A percentile compares a stretch with the other conserved stretches of the same genome.
phyloP scores from a whole-genome alignment of 179 eudicot genomes.

The Gypsophila paniculata region DNA sequence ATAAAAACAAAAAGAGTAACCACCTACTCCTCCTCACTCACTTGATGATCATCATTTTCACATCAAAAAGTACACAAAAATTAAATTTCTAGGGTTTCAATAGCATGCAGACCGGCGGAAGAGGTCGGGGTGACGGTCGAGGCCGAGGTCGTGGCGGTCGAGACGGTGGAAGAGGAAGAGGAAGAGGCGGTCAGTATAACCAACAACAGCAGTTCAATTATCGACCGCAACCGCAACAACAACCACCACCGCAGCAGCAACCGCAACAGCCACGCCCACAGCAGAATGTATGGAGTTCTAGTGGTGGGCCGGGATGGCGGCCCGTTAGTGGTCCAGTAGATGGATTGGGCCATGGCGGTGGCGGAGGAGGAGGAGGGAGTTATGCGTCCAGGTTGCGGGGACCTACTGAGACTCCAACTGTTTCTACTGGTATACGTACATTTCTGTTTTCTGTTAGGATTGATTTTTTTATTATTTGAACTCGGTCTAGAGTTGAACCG shows the following conservation, averaged over 20 bases:
- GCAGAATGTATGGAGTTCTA: conserved; percentile 2
- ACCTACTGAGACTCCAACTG: neutral
- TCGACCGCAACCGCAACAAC: neutral
- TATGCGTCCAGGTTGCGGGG: conserved; percentile 14
- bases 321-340: neutral
- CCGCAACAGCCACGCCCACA: no score
- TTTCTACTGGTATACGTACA: neutral
- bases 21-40: neutral
- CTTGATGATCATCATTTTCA: no score
- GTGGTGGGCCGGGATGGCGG: no score
- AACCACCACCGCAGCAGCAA: no score
- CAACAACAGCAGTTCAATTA: conserved; percentile 7
- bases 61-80: no score
- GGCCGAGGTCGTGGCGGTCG: neutral
- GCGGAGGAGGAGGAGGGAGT: neutral
- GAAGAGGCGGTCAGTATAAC: conserved; percentile 9
- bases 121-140: neutral
- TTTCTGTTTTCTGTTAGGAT: neutral
- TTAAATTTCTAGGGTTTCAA: conserved; percentile 5
- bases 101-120: conserved; percentile 8
- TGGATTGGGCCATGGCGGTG: neutral
- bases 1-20: neutral
- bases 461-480: no score
- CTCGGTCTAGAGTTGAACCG: no score
- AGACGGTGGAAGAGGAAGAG: neutral